Evolutionary conservation across 2,329 filamentous ascomycete genomes (phyloP), one percentile per base, ranked within the genome.

Genomic region (Lachnellula occidentalis): DNA sequence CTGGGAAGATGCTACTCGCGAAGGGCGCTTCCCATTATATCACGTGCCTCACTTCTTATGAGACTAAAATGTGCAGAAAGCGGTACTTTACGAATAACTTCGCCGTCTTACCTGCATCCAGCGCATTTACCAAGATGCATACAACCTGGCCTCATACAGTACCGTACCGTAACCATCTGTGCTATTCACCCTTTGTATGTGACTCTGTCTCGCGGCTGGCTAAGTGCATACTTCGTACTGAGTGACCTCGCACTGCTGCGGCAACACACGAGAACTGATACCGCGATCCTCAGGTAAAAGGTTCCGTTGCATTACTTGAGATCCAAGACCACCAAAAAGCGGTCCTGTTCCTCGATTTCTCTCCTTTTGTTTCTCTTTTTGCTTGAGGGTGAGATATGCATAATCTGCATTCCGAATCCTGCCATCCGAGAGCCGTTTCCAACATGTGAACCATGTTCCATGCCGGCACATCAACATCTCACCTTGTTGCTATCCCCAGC

Each of bases 391-490:
- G 24, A 24, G 24, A 17, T 24, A 55, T 55, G 39, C 53, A 51
- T 51, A 49, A 41, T 24, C 34, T 34, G n/a, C 41, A 45, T 45
- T 34, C 45, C 41, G 24, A 43, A 49, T 37, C 45, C 45, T 48
- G 42, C 43, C 41, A 43, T 15, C 41, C 9, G 17, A 43, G 41
- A 43, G 41, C 41, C 45, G 14, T 19, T 48, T 17, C 24, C 24
- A 48, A 48, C 46, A 48, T 36, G 46, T 34, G 27, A 39, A 49
- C 17, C 34, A 22, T 22, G 36, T 24, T 39, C 34, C 21, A 21
- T 17, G 15, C n/a, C 34, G 27, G 43, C 19, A 14, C 43, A 17
- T 42, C 9, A 8, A 14, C 43, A 24, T 24, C 17, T 27, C 21
- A 45, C 42, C 42, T 7, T 17, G 14, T 5, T 15, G 17, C 14